These are phyloP conservation scores for Cadophora luteo-olivacea DNA, from an alignment of 2,329 filamentous ascomycete species.

Conservation along the genomic window DNA sequence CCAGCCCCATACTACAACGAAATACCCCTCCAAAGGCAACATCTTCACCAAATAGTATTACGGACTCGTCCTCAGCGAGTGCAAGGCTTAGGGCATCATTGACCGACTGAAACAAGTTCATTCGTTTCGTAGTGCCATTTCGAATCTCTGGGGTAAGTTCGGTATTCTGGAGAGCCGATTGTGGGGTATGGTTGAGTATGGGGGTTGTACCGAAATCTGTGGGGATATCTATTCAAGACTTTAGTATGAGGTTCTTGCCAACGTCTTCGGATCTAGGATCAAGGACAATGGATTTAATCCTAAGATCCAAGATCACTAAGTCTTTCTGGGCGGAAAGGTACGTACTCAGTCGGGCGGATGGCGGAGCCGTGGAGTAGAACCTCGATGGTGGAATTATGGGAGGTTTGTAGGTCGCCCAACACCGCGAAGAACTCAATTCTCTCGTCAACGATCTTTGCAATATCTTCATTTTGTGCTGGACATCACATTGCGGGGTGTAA, in stretches of 20 bases:
- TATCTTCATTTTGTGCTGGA: slow-evolving; percentile 34
- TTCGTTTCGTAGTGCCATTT: slow-evolving; percentile 77
- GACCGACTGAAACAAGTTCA: slow-evolving; percentile 94
- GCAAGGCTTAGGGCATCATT: slow-evolving; percentile 88
- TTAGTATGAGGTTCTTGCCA: no score
- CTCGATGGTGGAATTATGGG: slow-evolving; percentile 22
- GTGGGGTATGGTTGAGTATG: slow-evolving; percentile 80
- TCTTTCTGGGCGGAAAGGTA: no score
- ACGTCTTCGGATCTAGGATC: no score
- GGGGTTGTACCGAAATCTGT: slow-evolving; percentile 86
- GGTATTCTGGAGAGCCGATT: slow-evolving; percentile 70
- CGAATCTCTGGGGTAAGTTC: slow-evolving; percentile 73
- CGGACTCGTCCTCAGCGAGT: slow-evolving; percentile 81
- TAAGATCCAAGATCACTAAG: no score
- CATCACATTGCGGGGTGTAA: slow-evolving; percentile 21
- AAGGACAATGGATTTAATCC: no score
- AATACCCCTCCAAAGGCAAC: slow-evolving; percentile 98
- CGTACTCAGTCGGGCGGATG: slow-evolving; percentile 62
- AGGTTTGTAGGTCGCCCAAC: slow-evolving; percentile 17
- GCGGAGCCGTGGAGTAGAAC: slow-evolving; percentile 48
- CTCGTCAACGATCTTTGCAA: slow-evolving; percentile 26
- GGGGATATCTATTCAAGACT: slow-evolving; percentile 66
- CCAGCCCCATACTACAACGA: slow-evolving; percentile 88
- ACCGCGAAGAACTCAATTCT: slow-evolving; percentile 20
- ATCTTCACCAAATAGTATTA: slow-evolving; percentile 94